phyloP scores from a whole-genome alignment of 352 stramenopile genomes.

The Phytopythium mirpurense region DNA sequence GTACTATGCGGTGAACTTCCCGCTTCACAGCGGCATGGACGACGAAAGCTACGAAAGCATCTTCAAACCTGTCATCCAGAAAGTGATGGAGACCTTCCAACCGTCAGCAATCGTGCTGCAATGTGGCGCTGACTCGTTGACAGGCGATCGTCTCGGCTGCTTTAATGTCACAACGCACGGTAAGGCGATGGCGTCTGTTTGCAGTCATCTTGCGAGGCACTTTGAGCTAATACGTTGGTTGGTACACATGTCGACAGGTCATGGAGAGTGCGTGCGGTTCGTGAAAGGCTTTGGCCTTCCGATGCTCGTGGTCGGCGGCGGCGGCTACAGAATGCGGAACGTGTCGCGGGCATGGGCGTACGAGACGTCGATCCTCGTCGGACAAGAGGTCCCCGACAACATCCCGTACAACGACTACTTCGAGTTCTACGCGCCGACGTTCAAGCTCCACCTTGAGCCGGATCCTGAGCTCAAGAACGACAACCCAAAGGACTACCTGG shows the following conservation, averaged over 20 bases:
- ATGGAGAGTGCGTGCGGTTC: constrained; percentile 77
- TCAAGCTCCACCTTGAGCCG: constrained; percentile 82
- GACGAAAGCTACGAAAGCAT: constrained; percentile 94
- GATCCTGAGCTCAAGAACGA: constrained; percentile 73
- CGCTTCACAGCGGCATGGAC: constrained; percentile 94
- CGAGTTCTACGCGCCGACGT: constrained; percentile 78
- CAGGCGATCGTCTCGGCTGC: constrained; percentile 94
- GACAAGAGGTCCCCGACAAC: constrained; percentile 77
- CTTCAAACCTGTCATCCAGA: constrained; percentile 97
- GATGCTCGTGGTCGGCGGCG: constrained; percentile 77
- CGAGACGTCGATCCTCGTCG: constrained; percentile 93
- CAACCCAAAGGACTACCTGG: constrained; percentile 82
- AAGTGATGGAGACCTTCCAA: constrained; percentile 88
- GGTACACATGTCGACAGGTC: constrained; percentile 21
- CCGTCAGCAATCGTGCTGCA: constrained; percentile 95
- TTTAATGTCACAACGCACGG: constrained; percentile 95
- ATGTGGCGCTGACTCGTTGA: constrained; percentile 97
- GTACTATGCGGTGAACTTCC: constrained; percentile 97
- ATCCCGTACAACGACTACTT: constrained; percentile 87
- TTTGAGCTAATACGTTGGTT: background rate
- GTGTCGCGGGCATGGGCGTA: constrained; percentile 95
- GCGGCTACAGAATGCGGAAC: constrained; percentile 86
- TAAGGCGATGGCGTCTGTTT: constrained; percentile 2
- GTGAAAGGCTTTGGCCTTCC: constrained; percentile 87
- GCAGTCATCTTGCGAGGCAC: background rate